Evolutionary conservation across 2,329 filamentous ascomycete species (phyloP).

Genomic region (Colletotrichum coccodes): DNA sequence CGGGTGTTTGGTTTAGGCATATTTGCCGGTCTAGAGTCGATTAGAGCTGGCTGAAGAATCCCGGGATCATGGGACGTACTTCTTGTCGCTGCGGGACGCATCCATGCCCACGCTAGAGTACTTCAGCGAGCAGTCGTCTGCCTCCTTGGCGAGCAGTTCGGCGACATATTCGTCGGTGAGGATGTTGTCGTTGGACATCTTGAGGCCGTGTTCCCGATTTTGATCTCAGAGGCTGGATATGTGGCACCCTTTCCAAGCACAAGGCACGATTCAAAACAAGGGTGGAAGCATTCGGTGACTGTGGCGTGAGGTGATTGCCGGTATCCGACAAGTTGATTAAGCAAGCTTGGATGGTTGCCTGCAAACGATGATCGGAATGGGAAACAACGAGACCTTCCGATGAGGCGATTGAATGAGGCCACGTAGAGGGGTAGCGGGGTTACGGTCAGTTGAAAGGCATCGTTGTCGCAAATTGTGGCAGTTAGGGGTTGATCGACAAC

Average conservation of each 20-base stretch:
- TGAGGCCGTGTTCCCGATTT: background rate
- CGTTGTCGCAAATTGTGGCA: constrained; percentile 21
- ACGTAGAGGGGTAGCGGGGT: constrained; percentile 7
- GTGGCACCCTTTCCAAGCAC: background rate
- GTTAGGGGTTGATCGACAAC: constrained; percentile 12
- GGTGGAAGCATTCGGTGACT: background rate
- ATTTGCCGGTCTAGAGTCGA: constrained; percentile 64
- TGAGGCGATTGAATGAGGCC: background rate
- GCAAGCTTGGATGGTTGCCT: background rate
- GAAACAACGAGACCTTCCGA: background rate
- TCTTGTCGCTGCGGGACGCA: constrained; percentile 63
- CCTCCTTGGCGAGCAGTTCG: constrained; percentile 81
- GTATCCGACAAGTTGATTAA: background rate
- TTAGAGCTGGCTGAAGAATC: constrained; percentile 3
- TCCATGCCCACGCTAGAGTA: constrained; percentile 81
- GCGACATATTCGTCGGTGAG: constrained; percentile 84
- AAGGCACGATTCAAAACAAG: background rate
- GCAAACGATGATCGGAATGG: background rate
- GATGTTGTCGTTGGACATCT: constrained; percentile 59
- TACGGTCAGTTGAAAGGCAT: background rate
- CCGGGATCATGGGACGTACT: constrained; percentile 48
- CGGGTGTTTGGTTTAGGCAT: constrained; percentile 91
- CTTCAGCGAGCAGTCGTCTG: constrained; percentile 75
- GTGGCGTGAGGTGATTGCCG: background rate
- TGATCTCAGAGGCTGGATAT: background rate